Evolutionary conservation across 2,329 filamentous ascomycete species (phyloP).

Genomic region (Aspergillus sp.): DNA sequence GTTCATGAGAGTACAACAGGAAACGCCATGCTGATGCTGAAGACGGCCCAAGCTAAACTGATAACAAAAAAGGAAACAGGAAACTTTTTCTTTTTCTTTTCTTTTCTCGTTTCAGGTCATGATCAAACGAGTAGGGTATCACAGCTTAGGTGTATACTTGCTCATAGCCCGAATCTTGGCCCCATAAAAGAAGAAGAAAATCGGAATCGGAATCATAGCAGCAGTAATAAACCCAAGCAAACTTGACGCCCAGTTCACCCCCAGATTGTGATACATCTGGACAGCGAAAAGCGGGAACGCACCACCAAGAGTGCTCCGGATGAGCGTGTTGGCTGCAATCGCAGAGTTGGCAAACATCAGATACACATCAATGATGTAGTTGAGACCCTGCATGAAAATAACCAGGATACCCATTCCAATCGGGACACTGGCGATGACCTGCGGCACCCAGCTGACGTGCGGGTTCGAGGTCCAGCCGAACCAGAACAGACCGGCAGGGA

Average conservation of each 20-base stretch:
- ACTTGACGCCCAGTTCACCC: slow-evolving; percentile 31
- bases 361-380: slow-evolving; percentile 38
- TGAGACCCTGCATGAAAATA: slow-evolving; percentile 35
- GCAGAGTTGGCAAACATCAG: slow-evolving; percentile 33
- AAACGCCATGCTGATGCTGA: neutral
- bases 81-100: too few species aligned
- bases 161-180: slow-evolving; percentile 39
- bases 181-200: slow-evolving; percentile 43
- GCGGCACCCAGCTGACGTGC: slow-evolving; percentile 39
- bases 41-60: neutral
- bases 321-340: slow-evolving; percentile 30
- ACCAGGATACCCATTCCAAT: slow-evolving; percentile 39
- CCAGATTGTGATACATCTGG: slow-evolving; percentile 30
- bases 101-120: too few species aligned
- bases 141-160: slow-evolving; percentile 31
- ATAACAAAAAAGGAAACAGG: neutral
- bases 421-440: slow-evolving; percentile 37
- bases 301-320: slow-evolving; percentile 28
- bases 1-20: neutral
- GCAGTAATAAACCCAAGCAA: slow-evolving; percentile 30
- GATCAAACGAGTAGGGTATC: neutral
- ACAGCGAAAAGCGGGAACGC: slow-evolving; percentile 24
- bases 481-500: slow-evolving; percentile 43
- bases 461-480: slow-evolving; percentile 42
- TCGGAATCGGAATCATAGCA: slow-evolving; percentile 40